Base-by-base conservation (phyloP, 208 protist species). In the Leishmania aethiopica region DNA sequence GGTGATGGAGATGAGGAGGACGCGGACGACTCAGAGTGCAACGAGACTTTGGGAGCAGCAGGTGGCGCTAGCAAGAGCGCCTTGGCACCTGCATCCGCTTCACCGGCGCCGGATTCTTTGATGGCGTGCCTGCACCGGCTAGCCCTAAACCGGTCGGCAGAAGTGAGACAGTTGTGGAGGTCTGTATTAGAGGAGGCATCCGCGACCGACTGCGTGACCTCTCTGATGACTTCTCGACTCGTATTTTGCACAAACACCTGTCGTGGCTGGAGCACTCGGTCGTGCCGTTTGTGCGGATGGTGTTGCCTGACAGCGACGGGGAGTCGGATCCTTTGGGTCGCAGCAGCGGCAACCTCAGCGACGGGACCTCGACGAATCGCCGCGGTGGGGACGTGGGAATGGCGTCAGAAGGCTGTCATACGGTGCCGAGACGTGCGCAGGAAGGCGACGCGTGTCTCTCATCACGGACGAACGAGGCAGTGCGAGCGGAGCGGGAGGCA, bases 261-360 rank as follows among this genome's bases (percentile, higher is more conserved):
- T 79, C 78, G 55, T 96, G 94, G 94, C 86, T 94, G 84, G 87
- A 94, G 82, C 71, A 84, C 45, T 86, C 91, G 37, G 87, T 95
- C n/a, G 87, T 92, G 67, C 88, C 90, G 1, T 97, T 96, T 88
- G 86, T 95, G 25, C 79, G 76, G 40, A 88, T 91, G 77, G 89
- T 89, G 32, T 78, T 97, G 75, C 57, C 55, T 37, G 57, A 19
- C 57, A 47, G 53, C 75, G 75, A 62, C 35, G 17, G 22, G 17
- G 75, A 67, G 51, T 77, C 73, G 19, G n/a, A 57, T 64, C 19
- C 32, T 13, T 35, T 51, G 51, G 47, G 28, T 28, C 11, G 51
- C 47, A 74, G 25, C 25, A 74, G 69, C 45, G 69, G 69, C 6
- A 35, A 17, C 69, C 13, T 47, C 69, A n/a, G 28, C 17, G 66